Conservation (phyloP, 1,139 yeast genomes). For the Geotrichum citri-aurantii region DNA sequence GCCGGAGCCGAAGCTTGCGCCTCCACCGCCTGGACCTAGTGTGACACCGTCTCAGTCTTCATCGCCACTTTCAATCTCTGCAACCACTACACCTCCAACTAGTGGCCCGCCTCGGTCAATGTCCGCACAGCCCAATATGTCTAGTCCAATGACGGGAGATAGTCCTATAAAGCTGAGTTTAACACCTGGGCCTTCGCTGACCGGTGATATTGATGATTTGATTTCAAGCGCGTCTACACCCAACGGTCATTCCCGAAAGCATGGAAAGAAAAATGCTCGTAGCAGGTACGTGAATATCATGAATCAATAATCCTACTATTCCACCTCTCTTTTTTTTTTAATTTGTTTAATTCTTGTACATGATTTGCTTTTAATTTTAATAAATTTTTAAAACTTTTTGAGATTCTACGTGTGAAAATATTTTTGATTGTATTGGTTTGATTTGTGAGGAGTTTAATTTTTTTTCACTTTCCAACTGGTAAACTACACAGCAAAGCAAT, state of each 20-base stretch:
- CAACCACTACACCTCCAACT: conserved; percentile 14
- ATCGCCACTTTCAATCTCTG: conserved; percentile 10
- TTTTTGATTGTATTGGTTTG: too few relatives aligned
- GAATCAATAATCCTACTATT: conserved; percentile 43
- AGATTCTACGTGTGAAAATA: too few relatives aligned
- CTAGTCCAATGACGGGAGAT: conserved; percentile 10
- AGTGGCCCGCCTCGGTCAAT: conserved; percentile 8
- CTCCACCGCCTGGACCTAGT: conserved; percentile 28
- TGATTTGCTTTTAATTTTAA: too few relatives aligned
- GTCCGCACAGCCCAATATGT: conserved; percentile 20
- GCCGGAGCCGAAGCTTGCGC: conserved; percentile 57
- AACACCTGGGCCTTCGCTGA: conserved; percentile 14
- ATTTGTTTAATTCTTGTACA: too few relatives aligned
- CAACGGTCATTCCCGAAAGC: conserved; percentile 32
- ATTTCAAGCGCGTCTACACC: conserved; percentile 44
- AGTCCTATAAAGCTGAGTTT: neutral
- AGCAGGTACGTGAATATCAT: conserved; percentile 75
- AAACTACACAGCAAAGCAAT: too few relatives aligned
- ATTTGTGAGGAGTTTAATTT: too few relatives aligned
- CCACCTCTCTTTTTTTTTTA: too few relatives aligned
- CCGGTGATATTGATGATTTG: conserved; percentile 52
- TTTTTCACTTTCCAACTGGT: too few relatives aligned
- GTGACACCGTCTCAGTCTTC: conserved; percentile 20
- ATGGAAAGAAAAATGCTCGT: conserved; percentile 60
- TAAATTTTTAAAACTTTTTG: too few relatives aligned